Conservation (phyloP, 108 stramenopile species). For the Schizochytrium sp. region DNA sequence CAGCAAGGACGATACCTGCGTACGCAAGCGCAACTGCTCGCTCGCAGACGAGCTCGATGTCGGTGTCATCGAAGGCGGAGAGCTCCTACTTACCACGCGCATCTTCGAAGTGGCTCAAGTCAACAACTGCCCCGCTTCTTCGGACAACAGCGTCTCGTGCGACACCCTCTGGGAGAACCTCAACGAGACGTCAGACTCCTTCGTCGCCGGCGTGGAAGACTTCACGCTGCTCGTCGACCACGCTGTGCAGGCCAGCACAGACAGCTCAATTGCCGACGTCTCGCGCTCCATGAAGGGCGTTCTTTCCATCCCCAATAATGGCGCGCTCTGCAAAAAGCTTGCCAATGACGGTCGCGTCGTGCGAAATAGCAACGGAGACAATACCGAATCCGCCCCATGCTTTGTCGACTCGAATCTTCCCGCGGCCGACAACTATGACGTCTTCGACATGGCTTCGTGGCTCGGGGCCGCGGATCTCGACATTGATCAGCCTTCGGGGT, state of each 20-base stretch:
- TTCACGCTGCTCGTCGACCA: constrained; percentile 8
- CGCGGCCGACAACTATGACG: not conserved
- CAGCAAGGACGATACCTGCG: not conserved
- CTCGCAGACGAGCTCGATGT: constrained; percentile 11
- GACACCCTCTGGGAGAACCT: not conserved
- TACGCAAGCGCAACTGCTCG: not conserved
- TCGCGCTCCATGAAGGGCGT: not conserved
- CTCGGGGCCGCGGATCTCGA: not conserved
- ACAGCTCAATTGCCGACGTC: not conserved
- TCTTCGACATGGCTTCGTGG: not conserved
- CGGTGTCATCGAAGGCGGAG: not conserved
- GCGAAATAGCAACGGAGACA: not conserved
- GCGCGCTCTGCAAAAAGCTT: not conserved
- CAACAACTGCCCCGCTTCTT: not conserved
- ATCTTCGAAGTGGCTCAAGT: not conserved
- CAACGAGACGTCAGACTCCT: not conserved
- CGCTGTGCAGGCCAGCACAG: not conserved
- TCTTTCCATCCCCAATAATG: not conserved
- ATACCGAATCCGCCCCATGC: not conserved
- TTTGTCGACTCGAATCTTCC: not conserved
- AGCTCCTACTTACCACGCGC: not conserved
- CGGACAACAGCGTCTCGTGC: not conserved
- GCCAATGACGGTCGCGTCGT: not conserved
- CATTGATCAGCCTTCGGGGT: not conserved
- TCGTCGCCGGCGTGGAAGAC: not conserved